A percentile compares a stretch with the other conserved stretches of the same genome.
These are phyloP conservation scores for Trichoderma reesei DNA, from an alignment of 495 filamentous ascomycete genomes.

Conservation along the genomic window DNA sequence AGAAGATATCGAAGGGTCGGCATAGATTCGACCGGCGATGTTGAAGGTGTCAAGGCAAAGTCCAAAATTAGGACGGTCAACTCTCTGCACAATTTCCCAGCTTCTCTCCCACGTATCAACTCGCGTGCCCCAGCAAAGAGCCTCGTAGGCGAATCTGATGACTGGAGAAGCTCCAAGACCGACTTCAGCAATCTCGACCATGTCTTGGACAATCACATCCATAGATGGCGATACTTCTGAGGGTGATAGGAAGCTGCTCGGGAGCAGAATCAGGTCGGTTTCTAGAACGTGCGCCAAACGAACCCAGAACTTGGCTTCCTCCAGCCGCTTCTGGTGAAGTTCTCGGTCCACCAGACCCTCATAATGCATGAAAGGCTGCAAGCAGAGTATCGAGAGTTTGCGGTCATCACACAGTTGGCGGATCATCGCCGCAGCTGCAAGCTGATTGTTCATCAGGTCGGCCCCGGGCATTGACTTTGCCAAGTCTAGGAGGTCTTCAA, in stretches of 20 bases:
- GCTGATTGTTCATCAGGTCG: slow-evolving; percentile 33
- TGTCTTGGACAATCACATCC: slow-evolving; percentile 51
- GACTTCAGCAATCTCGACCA: slow-evolving; percentile 56
- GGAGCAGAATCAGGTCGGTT: slow-evolving; percentile 66
- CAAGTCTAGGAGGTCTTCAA: slow-evolving; percentile 53
- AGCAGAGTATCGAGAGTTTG: slow-evolving; percentile 52
- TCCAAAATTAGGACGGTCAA: slow-evolving; percentile 65
- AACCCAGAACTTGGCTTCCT: slow-evolving; percentile 63
- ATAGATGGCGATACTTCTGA: slow-evolving; percentile 45
- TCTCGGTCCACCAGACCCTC: slow-evolving; percentile 60
- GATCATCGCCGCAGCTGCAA: slow-evolving; percentile 49
- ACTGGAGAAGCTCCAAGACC: slow-evolving; percentile 42
- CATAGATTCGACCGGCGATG: slow-evolving; percentile 64
- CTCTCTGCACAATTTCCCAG: slow-evolving; percentile 57
- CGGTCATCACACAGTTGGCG: slow-evolving; percentile 46
- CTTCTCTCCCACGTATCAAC: slow-evolving; percentile 61
- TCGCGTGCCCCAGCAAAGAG: slow-evolving; percentile 64
- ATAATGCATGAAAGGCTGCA: slow-evolving; percentile 75
- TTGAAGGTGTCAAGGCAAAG: slow-evolving; percentile 77
- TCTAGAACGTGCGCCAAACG: slow-evolving; percentile 49
- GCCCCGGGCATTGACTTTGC: slow-evolving; percentile 19
- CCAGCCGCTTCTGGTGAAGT: slow-evolving; percentile 46
- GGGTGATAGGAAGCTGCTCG: slow-evolving; percentile 55
- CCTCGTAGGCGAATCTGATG: slow-evolving; percentile 69
- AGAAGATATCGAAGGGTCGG: slow-evolving; percentile 48